Percentiles rank a stretch among this genome's conserved stretches.
Conservation (phyloP, 106 monocot genomes). For the Amphibolis antarctica region DNA sequence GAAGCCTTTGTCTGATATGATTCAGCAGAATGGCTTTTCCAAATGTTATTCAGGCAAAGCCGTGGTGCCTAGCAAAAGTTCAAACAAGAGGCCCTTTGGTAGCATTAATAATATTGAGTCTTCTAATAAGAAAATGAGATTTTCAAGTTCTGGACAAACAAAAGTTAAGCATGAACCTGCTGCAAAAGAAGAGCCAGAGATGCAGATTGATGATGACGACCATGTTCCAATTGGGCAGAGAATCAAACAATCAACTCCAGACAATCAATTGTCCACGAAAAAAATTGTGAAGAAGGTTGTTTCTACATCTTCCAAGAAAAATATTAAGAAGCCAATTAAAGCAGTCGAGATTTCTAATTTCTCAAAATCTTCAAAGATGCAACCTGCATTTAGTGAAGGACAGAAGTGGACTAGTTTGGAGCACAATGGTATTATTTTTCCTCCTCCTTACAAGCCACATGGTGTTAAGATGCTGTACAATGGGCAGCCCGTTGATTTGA, state of each 20-base stretch:
- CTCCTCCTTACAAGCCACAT: slow-evolving; percentile 85
- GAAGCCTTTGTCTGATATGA: slow-evolving; percentile 27
- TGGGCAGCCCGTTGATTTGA: slow-evolving; percentile 76
- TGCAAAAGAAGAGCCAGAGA: slow-evolving; percentile 31
- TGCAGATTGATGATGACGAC: slow-evolving; percentile 13
- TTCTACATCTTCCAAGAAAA: slow-evolving; percentile 41
- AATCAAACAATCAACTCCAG: slow-evolving; percentile 26
- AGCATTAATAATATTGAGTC: slow-evolving; percentile 6
- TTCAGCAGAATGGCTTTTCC: slow-evolving; percentile 29
- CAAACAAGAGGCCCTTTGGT: slow-evolving; percentile 14
- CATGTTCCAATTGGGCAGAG: slow-evolving; percentile 50
- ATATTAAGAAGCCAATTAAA: slow-evolving; percentile 27
- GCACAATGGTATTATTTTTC: slow-evolving; percentile 95
- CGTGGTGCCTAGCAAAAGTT: slow-evolving; percentile 17
- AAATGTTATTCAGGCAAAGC: slow-evolving; percentile 11
- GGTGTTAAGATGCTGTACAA: slow-evolving; percentile 93
- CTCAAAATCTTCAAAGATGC: slow-evolving; percentile 49
- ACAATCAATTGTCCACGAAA: slow-evolving; percentile 27
- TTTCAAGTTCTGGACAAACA: slow-evolving; percentile 15
- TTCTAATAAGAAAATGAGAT: slow-evolving; percentile 52
- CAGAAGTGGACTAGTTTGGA: slow-evolving; percentile 84
- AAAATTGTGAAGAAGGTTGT: slow-evolving; percentile 36
- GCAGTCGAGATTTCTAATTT: slow-evolving; percentile 32
- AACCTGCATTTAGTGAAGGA: slow-evolving; percentile 91
- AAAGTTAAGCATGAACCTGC: slow-evolving; percentile 30